These are phyloP conservation scores for Cryptococcus wingfieldii DNA, from an alignment of 1,284 basidiomycete species.

Conservation along the genomic window DNA sequence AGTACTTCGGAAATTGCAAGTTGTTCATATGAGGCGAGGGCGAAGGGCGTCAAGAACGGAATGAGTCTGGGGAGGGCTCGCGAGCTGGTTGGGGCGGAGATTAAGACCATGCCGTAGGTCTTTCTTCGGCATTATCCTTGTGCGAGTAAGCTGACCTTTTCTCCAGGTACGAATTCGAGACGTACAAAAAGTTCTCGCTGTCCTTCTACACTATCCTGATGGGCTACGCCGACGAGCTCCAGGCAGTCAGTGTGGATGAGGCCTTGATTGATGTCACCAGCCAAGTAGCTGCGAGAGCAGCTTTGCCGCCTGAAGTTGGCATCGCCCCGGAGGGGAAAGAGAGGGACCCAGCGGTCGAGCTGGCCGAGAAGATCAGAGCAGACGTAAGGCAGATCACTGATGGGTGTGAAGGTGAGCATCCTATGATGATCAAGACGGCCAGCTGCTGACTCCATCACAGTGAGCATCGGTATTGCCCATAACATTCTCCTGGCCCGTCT, in stretches of 20 bases:
- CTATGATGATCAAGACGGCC: not conserved
- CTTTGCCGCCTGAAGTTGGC: slow-evolving; percentile 37
- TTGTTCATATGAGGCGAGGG: slow-evolving; percentile 86
- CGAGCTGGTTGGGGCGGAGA: slow-evolving; percentile 60
- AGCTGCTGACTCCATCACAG: slow-evolving; percentile 47
- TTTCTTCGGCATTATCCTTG: not conserved
- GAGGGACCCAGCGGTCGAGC: slow-evolving; percentile 11
- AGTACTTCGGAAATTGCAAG: slow-evolving; percentile 94
- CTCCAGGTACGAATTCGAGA: slow-evolving; percentile 52
- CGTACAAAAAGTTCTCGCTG: slow-evolving; percentile 75
- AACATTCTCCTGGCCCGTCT: slow-evolving; percentile 90
- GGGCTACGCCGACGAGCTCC: slow-evolving; percentile 79
- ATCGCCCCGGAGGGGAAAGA: not conserved
- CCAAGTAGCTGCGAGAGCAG: slow-evolving; percentile 51
- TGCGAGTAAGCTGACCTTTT: not conserved
- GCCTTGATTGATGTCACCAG: slow-evolving; percentile 84
- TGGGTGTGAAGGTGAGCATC: slow-evolving; percentile 68
- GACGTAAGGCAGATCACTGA: slow-evolving; percentile 61
- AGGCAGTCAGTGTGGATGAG: slow-evolving; percentile 95
- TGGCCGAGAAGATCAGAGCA: slow-evolving; percentile 23
- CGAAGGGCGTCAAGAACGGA: slow-evolving; percentile 83
- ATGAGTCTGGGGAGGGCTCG: slow-evolving; percentile 90
- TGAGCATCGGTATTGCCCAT: slow-evolving; percentile 84
- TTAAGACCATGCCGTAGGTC: slow-evolving; percentile 80
- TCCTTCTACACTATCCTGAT: slow-evolving; percentile 91